A percentile compares a stretch with the other conserved stretches of the same genome.
Evolutionary conservation across 1,284 basidiomycete genomes (phyloP).

Genomic region (Rhodotorula sp.): DNA sequence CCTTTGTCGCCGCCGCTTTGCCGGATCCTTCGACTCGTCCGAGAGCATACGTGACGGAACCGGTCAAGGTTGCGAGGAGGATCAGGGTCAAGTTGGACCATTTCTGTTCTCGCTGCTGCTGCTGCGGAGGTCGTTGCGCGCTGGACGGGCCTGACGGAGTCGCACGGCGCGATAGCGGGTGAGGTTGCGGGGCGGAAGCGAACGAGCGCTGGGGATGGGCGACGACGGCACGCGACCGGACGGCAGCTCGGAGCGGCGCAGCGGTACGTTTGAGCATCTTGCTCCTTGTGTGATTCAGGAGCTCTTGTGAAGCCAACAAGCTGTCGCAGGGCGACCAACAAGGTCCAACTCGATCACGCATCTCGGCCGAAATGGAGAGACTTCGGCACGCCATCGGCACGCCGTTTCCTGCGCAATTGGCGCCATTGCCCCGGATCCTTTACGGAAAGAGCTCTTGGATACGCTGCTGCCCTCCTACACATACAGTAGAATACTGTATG

Average conservation of each 20-base stretch:
- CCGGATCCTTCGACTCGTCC: slow-evolving; percentile 4
- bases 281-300: no score
- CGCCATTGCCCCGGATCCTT: no score
- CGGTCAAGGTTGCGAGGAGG: slow-evolving; percentile 43
- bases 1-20: not conserved
- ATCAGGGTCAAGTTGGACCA: slow-evolving; percentile 29
- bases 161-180: not conserved
- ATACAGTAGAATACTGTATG: no score
- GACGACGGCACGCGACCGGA: not conserved
- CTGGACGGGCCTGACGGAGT: not conserved
- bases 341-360: no score
- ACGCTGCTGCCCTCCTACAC: no score
- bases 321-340: no score
- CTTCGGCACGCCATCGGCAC: no score
- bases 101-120: not conserved
- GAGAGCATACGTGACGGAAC: slow-evolving; percentile 32
- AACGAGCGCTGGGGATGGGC: not conserved
- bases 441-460: no score
- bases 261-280: not conserved
- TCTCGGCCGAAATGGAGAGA: no score
- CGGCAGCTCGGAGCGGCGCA: not conserved
- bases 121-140: not conserved
- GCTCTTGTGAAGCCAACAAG: no score
- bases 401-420: no score
- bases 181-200: not conserved